Evolutionary conservation across 441 rosid species (phyloP).

Genomic region (Dalechampia spathulata): DNA sequence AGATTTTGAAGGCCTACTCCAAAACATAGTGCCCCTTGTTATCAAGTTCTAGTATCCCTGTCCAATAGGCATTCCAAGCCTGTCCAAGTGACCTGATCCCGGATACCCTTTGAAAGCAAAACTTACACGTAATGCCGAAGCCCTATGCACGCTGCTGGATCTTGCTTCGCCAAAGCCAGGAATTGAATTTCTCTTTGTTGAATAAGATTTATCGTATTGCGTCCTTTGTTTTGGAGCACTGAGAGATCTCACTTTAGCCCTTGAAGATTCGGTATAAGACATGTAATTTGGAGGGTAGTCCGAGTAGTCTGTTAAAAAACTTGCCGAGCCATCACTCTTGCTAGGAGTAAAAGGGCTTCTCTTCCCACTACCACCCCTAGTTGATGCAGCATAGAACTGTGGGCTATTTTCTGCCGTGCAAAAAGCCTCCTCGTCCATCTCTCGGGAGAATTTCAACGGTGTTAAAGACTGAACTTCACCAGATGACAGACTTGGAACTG

Average conservation of each 20-base stretch:
- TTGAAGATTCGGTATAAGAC: conserved; percentile 82
- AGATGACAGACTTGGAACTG: conserved; percentile 46
- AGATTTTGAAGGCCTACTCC: no score
- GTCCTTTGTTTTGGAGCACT: conserved; percentile 89
- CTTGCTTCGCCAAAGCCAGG: conserved; percentile 38
- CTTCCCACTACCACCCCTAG: conserved; percentile 41
- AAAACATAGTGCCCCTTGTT: no score
- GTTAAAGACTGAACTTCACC: conserved; percentile 44
- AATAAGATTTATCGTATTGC: conserved; percentile 54
- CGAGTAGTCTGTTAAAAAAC: conserved; percentile 40
- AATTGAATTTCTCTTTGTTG: conserved; percentile 47
- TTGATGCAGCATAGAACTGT: conserved; percentile 55
- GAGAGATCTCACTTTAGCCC: conserved; percentile 65
- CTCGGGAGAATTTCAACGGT: conserved; percentile 34
- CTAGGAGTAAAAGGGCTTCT: conserved; percentile 63
- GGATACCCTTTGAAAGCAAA: conserved; percentile 75
- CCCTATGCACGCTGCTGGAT: conserved; percentile 35
- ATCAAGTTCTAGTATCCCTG: conserved; percentile 40
- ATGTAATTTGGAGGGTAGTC: conserved; percentile 88
- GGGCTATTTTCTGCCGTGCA: conserved; percentile 75
- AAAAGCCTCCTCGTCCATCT: conserved; percentile 42
- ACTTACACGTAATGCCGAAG: conserved; percentile 45
- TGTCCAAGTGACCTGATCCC: conserved; percentile 87
- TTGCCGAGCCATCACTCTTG: conserved; percentile 50
- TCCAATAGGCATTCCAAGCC: conserved; percentile 72